These are phyloP conservation scores for Cucurbita argyrosperma DNA, from an alignment of 306 rosid genomes.

Conservation along the genomic window DNA sequence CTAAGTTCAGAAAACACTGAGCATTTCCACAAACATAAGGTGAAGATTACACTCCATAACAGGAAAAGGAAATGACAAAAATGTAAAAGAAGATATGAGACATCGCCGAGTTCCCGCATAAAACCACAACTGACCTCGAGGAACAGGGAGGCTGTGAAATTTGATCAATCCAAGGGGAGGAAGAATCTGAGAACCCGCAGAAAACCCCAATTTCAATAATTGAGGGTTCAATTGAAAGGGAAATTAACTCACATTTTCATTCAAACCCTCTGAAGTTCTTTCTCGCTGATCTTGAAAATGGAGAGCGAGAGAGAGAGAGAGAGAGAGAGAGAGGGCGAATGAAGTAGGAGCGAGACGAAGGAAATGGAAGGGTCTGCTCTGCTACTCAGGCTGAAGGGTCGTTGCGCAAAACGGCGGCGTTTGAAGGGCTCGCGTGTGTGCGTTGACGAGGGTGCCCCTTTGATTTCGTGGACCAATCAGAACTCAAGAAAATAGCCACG, in stretches of 20 bases:
- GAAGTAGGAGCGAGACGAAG: not conserved
- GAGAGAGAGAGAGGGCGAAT: not conserved
- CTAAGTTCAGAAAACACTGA: conserved; percentile 9
- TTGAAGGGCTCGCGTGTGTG: not conserved
- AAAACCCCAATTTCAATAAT: not conserved
- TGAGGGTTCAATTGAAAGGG: not conserved
- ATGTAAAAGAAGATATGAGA: not conserved
- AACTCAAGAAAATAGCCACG: not conserved
- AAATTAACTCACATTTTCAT: not conserved
- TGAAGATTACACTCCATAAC: not conserved
- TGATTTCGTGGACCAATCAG: not conserved
- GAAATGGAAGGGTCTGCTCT: not conserved
- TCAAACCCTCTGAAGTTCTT: not conserved
- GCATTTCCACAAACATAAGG: not conserved
- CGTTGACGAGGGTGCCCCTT: not conserved
- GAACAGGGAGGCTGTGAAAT: not conserved
- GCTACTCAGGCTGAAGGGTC: not conserved
- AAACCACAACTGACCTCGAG: not conserved
- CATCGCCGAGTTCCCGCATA: not conserved
- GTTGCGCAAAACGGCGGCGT: too few relatives aligned
- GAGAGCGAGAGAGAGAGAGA: not conserved
- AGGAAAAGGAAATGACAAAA: not conserved
- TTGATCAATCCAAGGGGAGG: not conserved
- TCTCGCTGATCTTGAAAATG: not conserved
- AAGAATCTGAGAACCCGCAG: not conserved